Percentiles rank a stretch among this genome's conserved stretches.
Conservation (phyloP, 2,329 filamentous ascomycete species). For the Nigrograna mackinnonii region DNA sequence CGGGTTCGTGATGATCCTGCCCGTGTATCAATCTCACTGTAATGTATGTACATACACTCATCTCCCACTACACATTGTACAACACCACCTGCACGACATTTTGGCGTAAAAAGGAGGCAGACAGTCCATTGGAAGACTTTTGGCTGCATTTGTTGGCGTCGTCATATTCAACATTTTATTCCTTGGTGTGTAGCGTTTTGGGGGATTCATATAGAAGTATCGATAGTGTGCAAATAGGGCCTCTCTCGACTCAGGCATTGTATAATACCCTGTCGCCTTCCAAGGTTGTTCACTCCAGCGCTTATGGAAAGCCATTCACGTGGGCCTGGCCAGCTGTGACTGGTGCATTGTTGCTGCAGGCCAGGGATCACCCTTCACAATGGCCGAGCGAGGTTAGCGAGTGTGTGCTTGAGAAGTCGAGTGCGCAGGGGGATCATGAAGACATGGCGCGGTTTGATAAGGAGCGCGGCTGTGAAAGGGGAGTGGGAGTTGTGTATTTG, state of each 20-base stretch:
- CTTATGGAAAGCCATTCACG: constrained; percentile 24
- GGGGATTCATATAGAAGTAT: constrained; percentile 15
- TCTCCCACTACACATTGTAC: constrained; percentile 14
- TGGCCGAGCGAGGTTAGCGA: constrained; percentile 16
- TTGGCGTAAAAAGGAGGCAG: constrained; percentile 17
- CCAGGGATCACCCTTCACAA: constrained; percentile 27
- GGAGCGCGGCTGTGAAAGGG: constrained; percentile 13
- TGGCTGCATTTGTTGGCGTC: constrained; percentile 35
- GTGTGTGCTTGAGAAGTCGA: constrained; percentile 23
- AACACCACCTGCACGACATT: constrained; percentile 4
- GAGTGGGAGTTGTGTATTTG: constrained; percentile 3
- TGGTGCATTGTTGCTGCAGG: constrained; percentile 22
- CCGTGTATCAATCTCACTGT: constrained; percentile 4
- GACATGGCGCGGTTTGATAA: constrained; percentile 10
- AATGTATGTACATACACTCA: constrained; percentile 18
- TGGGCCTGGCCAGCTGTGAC: constrained; percentile 14
- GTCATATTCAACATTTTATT: constrained; percentile 1
- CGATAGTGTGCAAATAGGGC: constrained; percentile 17
- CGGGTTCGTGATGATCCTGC: constrained; percentile 17
- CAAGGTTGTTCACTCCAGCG: constrained; percentile 18
- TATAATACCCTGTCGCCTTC: constrained; percentile 14
- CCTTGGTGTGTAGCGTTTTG: constrained; percentile 19
- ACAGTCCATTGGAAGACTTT: constrained; percentile 15
- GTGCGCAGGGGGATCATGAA: constrained; percentile 9
- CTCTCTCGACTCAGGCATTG: constrained; percentile 41